Base-by-base conservation (phyloP, 768 basidiomycete species). In the Phlegmacium glaucopus region DNA sequence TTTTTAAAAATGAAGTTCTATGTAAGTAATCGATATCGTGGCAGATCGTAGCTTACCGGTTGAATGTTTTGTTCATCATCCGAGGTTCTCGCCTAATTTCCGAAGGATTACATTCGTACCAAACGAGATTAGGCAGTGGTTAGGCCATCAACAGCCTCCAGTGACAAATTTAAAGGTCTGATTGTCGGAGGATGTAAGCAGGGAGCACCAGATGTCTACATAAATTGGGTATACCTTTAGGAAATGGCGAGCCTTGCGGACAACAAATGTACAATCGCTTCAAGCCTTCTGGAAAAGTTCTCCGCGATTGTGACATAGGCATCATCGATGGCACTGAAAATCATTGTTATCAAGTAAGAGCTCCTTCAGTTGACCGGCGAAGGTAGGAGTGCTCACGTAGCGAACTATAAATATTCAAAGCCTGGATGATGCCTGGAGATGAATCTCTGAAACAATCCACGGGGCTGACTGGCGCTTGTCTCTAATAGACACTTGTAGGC, bases 231-330 rank as follows among this genome's bases (percentile, higher is more conserved):
- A 10, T 34, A 34, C 6, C 32, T 11, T 42, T 61, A 94, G 92
- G 93, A 40, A 82, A 82, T 22, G 91, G 77, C 43, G 94, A n/a
- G 94, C 30, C 64, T 96, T 37, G 78, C 83, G 34, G 86, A 30
- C 85, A 89, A 55, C 94, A 97, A 68, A 81, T 98, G 39, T 90
- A 85, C 63, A 72, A 91, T 57, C 77, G 84, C 26, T 93, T 96
- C 64, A 75, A 77, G 53, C 71, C 75, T 10, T 82, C 85, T 37
- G 86, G 84, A 8, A 84, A 85, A 53, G 64, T 78, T 25, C 63
- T 96, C 30, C 79, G 75, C 35, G 64, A 74, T 15, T 88, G 83
- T 17, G 94, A 97, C 62, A 82, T 98, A 39, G 90, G 82, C 6
- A 85, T 98, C 46, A 67, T 96, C 27, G 95, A 98, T 61, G 79